phyloP scores from a whole-genome alignment of 768 basidiomycete species.

The Lactifluus volemus region DNA sequence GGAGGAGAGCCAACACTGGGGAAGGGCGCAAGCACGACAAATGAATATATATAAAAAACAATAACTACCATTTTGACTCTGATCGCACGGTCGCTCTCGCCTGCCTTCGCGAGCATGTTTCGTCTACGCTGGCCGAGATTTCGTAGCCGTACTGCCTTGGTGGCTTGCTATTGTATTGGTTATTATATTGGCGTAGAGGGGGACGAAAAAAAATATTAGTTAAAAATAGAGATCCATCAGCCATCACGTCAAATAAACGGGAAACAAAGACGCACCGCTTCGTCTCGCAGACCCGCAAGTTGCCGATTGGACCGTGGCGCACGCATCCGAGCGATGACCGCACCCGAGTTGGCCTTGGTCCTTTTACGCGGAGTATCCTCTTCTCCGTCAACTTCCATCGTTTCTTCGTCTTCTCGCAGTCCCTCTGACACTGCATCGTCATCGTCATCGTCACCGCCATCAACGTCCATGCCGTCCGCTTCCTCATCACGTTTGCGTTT shows the following conservation, averaged over 20 bases:
- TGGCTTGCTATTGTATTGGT: conserved; percentile 50
- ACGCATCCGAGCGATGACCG: conserved; percentile 40
- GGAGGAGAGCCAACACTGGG: too few relatives aligned
- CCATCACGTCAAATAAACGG: neutral
- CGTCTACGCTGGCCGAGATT: conserved; percentile 82
- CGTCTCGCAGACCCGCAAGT: conserved; percentile 71
- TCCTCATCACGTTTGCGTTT: conserved; percentile 51
- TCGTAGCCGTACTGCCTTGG: conserved; percentile 72
- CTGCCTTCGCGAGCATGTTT: conserved; percentile 84
- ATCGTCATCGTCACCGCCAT: conserved; percentile 31
- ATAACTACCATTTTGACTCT: conserved; percentile 68
- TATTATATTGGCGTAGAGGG: too few relatives aligned
- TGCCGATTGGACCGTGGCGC: conserved; percentile 65
- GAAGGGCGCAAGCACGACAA: neutral
- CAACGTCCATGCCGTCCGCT: conserved; percentile 28
- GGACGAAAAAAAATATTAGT: too few relatives aligned
- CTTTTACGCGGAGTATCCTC: conserved; percentile 47
- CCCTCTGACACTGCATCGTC: conserved; percentile 31
- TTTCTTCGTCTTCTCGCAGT: conserved; percentile 29
- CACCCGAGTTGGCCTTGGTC: conserved; percentile 53
- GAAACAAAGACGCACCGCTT: conserved; percentile 40
- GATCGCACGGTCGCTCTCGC: conserved; percentile 81
- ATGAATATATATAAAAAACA: neutral
- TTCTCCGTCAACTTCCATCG: conserved; percentile 33
- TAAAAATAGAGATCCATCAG: neutral